These are phyloP conservation scores for Parsonsia alboflavescens DNA, from an alignment of 257 asterid genomes.

Conservation along the genomic window DNA sequence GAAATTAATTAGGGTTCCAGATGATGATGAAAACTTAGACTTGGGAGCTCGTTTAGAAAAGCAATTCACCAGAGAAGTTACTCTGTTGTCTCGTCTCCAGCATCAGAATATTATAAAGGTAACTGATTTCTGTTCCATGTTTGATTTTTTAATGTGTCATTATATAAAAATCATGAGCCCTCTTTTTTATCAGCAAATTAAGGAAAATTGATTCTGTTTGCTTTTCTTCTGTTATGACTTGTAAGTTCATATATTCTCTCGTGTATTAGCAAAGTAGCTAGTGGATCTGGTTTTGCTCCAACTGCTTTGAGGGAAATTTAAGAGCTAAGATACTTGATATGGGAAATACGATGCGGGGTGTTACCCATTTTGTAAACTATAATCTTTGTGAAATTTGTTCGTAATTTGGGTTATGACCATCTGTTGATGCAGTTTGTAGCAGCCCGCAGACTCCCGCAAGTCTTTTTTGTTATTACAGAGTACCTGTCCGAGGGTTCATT, in stretches of 20 bases:
- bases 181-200: background rate
- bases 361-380: too few relatives aligned
- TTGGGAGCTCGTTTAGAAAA: slow-evolving; percentile 41
- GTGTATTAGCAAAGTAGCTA: background rate
- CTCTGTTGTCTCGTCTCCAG: slow-evolving; percentile 53
- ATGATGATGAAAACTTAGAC: slow-evolving; percentile 42
- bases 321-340: background rate
- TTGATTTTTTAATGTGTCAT: background rate
- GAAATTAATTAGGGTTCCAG: slow-evolving; percentile 72
- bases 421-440: slow-evolving; percentile 53
- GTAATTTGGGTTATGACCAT: background rate
- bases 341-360: background rate
- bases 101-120: slow-evolving; percentile 76
- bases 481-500: slow-evolving; percentile 83
- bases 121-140: background rate
- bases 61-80: slow-evolving; percentile 59
- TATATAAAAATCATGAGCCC: background rate
- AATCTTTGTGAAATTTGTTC: background rate
- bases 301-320: background rate
- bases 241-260: background rate
- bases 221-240: background rate
- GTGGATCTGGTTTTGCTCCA: background rate
- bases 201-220: background rate
- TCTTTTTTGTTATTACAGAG: slow-evolving; percentile 68
- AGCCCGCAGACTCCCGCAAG: slow-evolving; percentile 73